Evolutionary conservation across 345 rosid species (phyloP), one percentile per base, ranked within the genome.

Genomic region (Melastoma malabathricum): DNA sequence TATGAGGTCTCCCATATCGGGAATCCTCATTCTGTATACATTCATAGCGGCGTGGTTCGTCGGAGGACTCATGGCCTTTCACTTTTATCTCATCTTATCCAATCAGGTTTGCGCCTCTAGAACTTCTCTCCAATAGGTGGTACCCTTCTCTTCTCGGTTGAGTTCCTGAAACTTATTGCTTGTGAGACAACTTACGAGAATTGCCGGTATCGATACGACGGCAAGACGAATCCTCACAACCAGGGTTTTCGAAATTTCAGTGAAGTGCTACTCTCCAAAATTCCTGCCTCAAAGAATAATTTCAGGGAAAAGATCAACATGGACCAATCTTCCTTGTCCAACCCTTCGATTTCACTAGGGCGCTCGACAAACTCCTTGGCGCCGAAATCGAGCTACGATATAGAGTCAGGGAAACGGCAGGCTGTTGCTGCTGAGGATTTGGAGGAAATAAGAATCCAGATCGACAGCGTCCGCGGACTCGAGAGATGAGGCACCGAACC

Each of bases 41-140:
- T 87, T 81, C 60, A 51, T 82, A 57, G 68, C 63, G 12, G 75
- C 75, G 56, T 87, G 94, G 85, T 92, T 92, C 48, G 95, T 92
- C 52, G 98, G 98, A 48, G 98, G 98, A 44, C 83, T 92, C 65
- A 80, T 87, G 6, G 54, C 80, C 25, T 92, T 92, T 68, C 96
- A 92, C 76, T 69, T 87, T 60, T 84, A 87, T 72, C 72, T 87
- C 10, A 51, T 51, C 54, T 16, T 51, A n/a, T 29, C 54, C 39
- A 51, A 51, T 51, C 54, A 51, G 54, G 54, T 51, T 34, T 20
- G 43, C 4, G 34, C 41, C 44, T 51, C 44, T 34, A 19, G 17
- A 34, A 5, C 15, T 43, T 12, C 41, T 12, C 41, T n/a, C 55
- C 18, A 14, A 34, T 17, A 15, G 18, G 13, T 29, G 18, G 13